Base-by-base conservation (phyloP, 768 basidiomycete genomes). In the Termitomyces sp. region DNA sequence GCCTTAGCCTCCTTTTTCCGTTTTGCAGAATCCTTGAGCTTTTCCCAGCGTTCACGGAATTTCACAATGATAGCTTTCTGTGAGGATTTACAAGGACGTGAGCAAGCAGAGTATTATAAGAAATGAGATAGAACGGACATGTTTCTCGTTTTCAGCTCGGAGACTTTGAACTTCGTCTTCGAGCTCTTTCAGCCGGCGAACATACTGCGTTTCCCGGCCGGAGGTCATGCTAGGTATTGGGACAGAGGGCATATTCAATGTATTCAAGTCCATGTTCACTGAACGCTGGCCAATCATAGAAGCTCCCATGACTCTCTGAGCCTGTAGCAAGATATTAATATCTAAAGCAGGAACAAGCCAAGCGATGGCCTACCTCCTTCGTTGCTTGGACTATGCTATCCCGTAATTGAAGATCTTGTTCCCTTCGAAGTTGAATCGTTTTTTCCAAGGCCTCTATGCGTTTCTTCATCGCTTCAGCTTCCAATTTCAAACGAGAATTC, bases 11-110 rank as follows among this genome's bases (percentile, higher is more conserved):
- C 87, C 67, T 91, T 89, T 73, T 93, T 92, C 57, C 87, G 83
- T 69, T 85, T 90, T 8, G 90, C 87, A 26, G 87, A 88, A 64
- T 93, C 92, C 66, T 93, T 93, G 54, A 93, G 73, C 68, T 90
- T 92, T 66, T 90, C 88, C 91, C 91, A 93, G 40, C 89, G 79
- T 70, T 93, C 91, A 26, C 87, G 82, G 70, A 89, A 93, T 62
- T 88, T 87, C 21, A 77, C 75, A 59, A 92, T 90, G 81, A 90
- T 88, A 11, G 82, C 75, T 83, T 87, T 89, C 91, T 93, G 70
- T 56, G 63, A 56, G 47, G 63, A 17, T 58, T 52, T 54, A 50
- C 12, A 21, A 49, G 45, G 9, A 43, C 37, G 54, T 62, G 51
- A 64, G 60, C 45, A 53, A 4, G 5, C 22, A n/a, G 21, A 32